Evolutionary conservation across 495 filamentous ascomycete genomes (phyloP).

Genomic region (Patellaria atrata): DNA sequence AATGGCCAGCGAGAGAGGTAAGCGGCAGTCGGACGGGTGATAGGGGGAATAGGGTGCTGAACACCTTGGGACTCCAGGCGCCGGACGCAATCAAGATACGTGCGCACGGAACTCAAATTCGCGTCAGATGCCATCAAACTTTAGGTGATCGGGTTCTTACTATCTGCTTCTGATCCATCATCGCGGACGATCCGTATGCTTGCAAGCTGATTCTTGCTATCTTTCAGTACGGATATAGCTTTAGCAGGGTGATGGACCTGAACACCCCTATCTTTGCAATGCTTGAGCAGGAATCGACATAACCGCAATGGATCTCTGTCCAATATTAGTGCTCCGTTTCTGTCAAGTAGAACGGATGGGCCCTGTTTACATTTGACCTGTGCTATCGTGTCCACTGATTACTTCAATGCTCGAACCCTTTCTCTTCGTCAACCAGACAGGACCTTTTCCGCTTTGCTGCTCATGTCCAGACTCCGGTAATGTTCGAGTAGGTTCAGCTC

Average conservation of each 20-base stretch:
- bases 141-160: conserved; percentile 7
- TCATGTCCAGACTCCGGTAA: conserved; percentile 34
- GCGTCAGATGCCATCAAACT: not conserved
- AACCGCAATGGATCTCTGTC: conserved; percentile 44
- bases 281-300: conserved; percentile 47
- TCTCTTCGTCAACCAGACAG: conserved; percentile 45
- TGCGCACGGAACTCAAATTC: conserved; percentile 34
- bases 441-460: conserved; percentile 22
- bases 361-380: conserved; percentile 55
- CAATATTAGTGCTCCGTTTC: conserved; percentile 11
- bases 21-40: conserved; percentile 39
- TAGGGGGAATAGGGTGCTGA: conserved; percentile 46
- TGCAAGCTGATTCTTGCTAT: conserved; percentile 32
- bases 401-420: conserved; percentile 40
- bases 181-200: conserved; percentile 33
- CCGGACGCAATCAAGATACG: conserved; percentile 52
- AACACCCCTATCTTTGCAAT: conserved; percentile 44
- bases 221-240: conserved; percentile 37
- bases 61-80: conserved; percentile 52
- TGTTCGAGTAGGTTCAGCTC: conserved; percentile 46
- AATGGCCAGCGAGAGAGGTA: conserved; percentile 53
- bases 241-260: conserved; percentile 49
- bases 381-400: conserved; percentile 46
- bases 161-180: conserved; percentile 35
- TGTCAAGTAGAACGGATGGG: conserved; percentile 3